These are phyloP conservation scores for Coemansia biformis DNA, from an alignment of 192 early-diverging fungal species.

Conservation along the genomic window DNA sequence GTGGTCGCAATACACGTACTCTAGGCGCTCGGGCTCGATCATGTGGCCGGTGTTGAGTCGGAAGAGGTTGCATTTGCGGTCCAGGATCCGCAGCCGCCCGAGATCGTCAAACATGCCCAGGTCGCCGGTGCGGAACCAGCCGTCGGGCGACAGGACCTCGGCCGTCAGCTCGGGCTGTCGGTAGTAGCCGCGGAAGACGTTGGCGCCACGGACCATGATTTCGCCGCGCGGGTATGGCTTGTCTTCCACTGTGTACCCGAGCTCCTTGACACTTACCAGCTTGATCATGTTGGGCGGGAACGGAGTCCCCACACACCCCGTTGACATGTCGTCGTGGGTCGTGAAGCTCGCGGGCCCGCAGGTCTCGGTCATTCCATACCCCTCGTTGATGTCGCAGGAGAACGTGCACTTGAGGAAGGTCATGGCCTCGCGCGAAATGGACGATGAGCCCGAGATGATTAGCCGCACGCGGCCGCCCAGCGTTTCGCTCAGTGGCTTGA, in stretches of 20 bases:
- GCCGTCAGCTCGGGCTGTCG: conserved; percentile 73
- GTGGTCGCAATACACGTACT: conserved; percentile 80
- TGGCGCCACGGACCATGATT: conserved; percentile 77
- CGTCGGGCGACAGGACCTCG: conserved; percentile 72
- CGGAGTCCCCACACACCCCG: conserved; percentile 72
- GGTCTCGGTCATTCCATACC: conserved; percentile 90
- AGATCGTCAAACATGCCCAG: conserved; percentile 84
- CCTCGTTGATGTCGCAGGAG: conserved; percentile 72
- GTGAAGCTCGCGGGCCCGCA: conserved; percentile 55
- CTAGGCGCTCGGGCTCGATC: conserved; percentile 92
- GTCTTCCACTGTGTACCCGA: conserved; percentile 77
- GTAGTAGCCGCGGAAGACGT: conserved; percentile 79
- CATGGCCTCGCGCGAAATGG: conserved; percentile 76
- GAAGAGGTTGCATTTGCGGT: conserved; percentile 94
- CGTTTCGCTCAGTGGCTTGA: conserved; percentile 58
- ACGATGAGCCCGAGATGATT: conserved; percentile 80
- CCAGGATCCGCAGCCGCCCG: conserved; percentile 82
- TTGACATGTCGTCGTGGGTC: conserved; percentile 53
- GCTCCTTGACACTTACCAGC: conserved; percentile 82
- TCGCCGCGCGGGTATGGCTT: conserved; percentile 84
- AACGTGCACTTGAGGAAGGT: conserved; percentile 83
- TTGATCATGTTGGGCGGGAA: conserved; percentile 74
- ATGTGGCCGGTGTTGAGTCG: conserved; percentile 84
- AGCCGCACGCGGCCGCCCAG: conserved; percentile 76
- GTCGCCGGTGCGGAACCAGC: conserved; percentile 91